Conservation (phyloP, 257 asterid species). For the Buddleja alternifolia region DNA sequence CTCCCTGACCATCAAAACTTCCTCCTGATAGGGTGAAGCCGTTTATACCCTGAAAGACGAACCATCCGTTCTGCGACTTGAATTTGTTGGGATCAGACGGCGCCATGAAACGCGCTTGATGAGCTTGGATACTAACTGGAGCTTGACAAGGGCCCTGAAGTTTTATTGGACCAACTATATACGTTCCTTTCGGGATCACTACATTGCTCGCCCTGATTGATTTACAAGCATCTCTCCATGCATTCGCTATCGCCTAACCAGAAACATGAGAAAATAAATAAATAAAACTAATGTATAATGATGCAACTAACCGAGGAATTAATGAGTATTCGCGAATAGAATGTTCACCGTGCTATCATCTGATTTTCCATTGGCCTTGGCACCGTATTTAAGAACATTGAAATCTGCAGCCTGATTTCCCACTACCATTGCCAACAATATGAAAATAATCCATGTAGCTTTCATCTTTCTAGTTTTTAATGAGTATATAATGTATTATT, state of each 20-base stretch:
- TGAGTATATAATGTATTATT: no score
- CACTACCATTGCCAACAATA: constrained; percentile 17
- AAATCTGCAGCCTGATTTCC: constrained; percentile 22
- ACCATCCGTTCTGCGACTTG: constrained; percentile 28
- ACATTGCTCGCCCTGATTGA: constrained; percentile 23
- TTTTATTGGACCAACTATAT: constrained; percentile 24
- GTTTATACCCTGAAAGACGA: constrained; percentile 25
- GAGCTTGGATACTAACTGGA: constrained; percentile 26
- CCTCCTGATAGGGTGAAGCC: constrained; percentile 33
- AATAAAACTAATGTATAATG: neutral
- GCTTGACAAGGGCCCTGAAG: constrained; percentile 43
- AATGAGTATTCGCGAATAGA: neutral
- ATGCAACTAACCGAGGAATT: neutral
- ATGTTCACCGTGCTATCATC: constrained; percentile 23
- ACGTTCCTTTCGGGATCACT: constrained; percentile 39
- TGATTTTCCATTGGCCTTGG: constrained; percentile 31
- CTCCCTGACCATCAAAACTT: constrained; percentile 46
- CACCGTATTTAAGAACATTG: constrained; percentile 25
- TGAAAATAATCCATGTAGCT: constrained; percentile 4
- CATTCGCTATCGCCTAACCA: constrained; percentile 33
- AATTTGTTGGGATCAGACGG: constrained; percentile 29
- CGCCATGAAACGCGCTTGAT: constrained; percentile 30
- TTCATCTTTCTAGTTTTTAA: neutral
- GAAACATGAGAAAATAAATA: neutral
- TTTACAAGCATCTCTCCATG: constrained; percentile 44